Conservation (phyloP, 2,329 filamentous ascomycete species). For the Arthrobotrys iridis region DNA sequence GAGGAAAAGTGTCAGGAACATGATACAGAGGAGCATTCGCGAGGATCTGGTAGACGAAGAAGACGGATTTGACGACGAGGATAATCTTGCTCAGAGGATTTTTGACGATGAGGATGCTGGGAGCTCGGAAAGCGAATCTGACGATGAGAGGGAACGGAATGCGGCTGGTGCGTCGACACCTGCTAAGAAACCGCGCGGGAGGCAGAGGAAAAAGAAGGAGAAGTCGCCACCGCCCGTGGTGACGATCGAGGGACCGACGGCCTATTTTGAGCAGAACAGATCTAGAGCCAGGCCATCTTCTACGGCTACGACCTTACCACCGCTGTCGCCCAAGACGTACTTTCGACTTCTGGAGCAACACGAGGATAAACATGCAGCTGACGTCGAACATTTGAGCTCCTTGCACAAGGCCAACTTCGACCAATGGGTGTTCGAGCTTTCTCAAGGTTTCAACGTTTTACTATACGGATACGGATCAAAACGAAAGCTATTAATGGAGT, state of each 20-base stretch:
- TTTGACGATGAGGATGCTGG: conserved; percentile 70
- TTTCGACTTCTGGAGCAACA: conserved; percentile 74
- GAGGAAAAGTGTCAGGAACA: conserved; percentile 79
- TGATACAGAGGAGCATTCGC: conserved; percentile 75
- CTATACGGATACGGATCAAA: conserved; percentile 95
- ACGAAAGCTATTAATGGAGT: conserved; percentile 75
- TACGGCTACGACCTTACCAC: conserved; percentile 75
- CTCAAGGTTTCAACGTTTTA: conserved; percentile 86
- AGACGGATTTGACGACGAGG: conserved; percentile 35
- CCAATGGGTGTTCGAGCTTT: conserved; percentile 92
- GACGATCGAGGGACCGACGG: conserved; percentile 85
- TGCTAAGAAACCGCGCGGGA: conserved; percentile 67
- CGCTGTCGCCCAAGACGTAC: conserved; percentile 92
- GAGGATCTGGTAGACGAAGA: conserved; percentile 45
- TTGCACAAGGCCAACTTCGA: conserved; percentile 83
- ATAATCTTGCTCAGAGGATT: conserved; percentile 39
- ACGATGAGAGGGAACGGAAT: conserved; percentile 58
- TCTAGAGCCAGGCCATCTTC: conserved; percentile 75
- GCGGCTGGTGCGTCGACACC: conserved; percentile 59
- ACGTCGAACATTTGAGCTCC: conserved; percentile 76
- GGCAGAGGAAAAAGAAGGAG: conserved; percentile 62
- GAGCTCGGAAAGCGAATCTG: conserved; percentile 58
- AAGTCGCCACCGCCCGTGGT: conserved; percentile 72
- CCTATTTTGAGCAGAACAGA: conserved; percentile 92
- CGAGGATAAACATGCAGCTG: conserved; percentile 74